Conservation (phyloP, 129 eudicot species). For the Escallonia herrerae region DNA sequence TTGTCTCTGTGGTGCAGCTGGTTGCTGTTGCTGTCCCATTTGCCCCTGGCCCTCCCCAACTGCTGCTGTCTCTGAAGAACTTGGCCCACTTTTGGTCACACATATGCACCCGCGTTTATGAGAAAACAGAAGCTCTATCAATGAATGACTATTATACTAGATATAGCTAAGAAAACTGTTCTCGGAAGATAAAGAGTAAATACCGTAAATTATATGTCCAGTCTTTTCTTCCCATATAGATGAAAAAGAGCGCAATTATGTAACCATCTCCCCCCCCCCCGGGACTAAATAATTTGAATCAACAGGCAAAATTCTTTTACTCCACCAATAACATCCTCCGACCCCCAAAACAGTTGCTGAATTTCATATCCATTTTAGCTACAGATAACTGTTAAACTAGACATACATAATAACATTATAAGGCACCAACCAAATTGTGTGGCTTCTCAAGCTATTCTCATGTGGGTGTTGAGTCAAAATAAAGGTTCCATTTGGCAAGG, state of each 20-base stretch:
- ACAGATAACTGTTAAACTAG: too few relatives aligned
- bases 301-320: too few relatives aligned
- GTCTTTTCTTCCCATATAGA: neutral
- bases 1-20: conserved; percentile 68
- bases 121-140: neutral
- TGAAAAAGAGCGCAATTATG: neutral
- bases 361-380: too few relatives aligned
- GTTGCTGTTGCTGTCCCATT: conserved; percentile 50
- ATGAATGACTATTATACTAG: neutral
- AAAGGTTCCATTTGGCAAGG: too few relatives aligned
- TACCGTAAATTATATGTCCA: neutral
- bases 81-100: conserved; percentile 36
- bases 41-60: conserved; percentile 61
- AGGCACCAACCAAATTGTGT: too few relatives aligned
- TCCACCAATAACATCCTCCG: too few relatives aligned
- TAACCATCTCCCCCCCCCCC: too few relatives aligned
- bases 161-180: neutral
- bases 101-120: neutral
- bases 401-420: too few relatives aligned
- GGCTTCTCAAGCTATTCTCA: too few relatives aligned
- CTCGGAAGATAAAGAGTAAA: neutral
- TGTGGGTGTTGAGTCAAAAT: too few relatives aligned
- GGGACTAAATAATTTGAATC: too few relatives aligned
- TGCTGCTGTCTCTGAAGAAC: conserved; percentile 51
- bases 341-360: too few relatives aligned